Base-by-base conservation (phyloP, 2,329 filamentous ascomycete species). In the Clarireedia homoeocarpa region DNA sequence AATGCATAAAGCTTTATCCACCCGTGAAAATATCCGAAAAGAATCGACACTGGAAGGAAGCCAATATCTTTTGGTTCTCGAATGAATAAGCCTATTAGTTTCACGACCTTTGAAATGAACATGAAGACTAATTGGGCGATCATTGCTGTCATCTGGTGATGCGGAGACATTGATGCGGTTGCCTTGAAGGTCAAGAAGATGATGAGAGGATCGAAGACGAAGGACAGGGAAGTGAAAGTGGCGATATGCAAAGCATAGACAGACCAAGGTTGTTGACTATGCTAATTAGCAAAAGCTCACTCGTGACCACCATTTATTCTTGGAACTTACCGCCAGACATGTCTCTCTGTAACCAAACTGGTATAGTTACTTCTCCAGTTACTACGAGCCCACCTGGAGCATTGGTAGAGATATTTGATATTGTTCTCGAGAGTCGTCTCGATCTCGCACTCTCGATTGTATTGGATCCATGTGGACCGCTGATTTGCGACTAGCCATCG, bases 351-450 rank as follows among this genome's bases (percentile, higher is more conserved):
- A 62, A 92, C 80, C 68, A 96, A 79, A 71, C 90, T 96, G 52
- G 90, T 96, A 72, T 90, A 85, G 72, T 97, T 97, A 76, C 91
- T 96, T 69, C 92, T 82, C 92, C 92, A 97, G 73, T 97, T 97
- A 77, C 91, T 96, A 67, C 92, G 85, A 45, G 94, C 91, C 92
- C 92, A 97, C 48, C 92, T 83, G 48, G 92, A 83, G 73, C 92
- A 97, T 73, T 97, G 92, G 69, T 89, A 92, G 61, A 97, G 76
- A 69, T 95, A 97, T 68, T 91, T 95, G 56, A 80, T 77, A 69
- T 91, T 87, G 70, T 92, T 88, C 72, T 96, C 92, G 42, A 97
- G 79, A 3, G 91, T 96, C 26, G 92, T 97, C 75, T 94, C 85
- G 59, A 97, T 86, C 72, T 95, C 89, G 66, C 89, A 95, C 69